Base-by-base conservation (phyloP, 768 basidiomycete genomes). In the Suillus subluteus region DNA sequence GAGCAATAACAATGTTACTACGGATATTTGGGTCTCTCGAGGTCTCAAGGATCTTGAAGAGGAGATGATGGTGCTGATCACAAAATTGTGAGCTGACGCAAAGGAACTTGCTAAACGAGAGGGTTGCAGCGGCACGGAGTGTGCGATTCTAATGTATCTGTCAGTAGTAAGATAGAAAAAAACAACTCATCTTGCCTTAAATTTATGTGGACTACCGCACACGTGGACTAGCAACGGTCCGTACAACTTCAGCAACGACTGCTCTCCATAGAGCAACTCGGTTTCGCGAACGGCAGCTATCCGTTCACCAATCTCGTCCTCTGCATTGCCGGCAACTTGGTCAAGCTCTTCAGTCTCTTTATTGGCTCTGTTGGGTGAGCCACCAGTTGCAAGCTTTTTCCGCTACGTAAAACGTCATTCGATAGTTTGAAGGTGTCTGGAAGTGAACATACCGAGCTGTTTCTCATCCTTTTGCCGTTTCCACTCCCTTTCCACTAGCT, bases 231-330 rank as follows among this genome's bases (percentile, higher is more conserved):
- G 84, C 83, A 99, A 87, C 0, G 95, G 95, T 0, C 96, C 97
- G 68, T 91, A 99, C 7, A 93, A 74, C 1, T 91, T 88, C 62
- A 99, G 78, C 58, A 99, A 79, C 2, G 95, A 95, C 4, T 91
- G 81, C 1, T 88, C 81, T 2, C 96, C 94, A 70, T 94, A 95
- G 16, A 99, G 80, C 58, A 99, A 81, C 77, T 98, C 96, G 4
- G 83, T 84, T 80, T 99, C 98, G 38, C 95, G 83, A 64, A 98
- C 87, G 2, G 81, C 86, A 2, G 91, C 89, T 46, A 99, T 92
- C 11, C 91, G 86, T 66, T 99, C 98, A 16, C 96, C 98, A 70
- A 98, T 97, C 72, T 99, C 98, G 74, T 99, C 98, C 76, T 99
- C 98, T 5, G 95, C 95, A 73, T 96, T 97, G 7, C 98, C 98